These are phyloP conservation scores for Pseudisothecium myosuroides DNA, from an alignment of 225 moss, liverwort and hornwort species.

Conservation along the genomic window DNA sequence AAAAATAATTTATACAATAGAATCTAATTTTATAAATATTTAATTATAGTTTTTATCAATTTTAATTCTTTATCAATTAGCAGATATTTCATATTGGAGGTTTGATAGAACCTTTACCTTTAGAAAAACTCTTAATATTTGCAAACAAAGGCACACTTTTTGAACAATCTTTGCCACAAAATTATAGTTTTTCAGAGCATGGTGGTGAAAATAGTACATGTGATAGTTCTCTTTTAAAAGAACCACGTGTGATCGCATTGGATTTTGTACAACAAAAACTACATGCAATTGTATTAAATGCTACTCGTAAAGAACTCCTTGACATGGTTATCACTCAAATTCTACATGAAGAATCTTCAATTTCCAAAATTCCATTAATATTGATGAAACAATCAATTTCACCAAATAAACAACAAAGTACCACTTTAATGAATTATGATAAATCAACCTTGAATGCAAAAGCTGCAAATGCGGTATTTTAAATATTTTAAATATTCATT, in stretches of 20 bases:
- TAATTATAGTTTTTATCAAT: neutral
- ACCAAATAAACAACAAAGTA: neutral
- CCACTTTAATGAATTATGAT: neutral
- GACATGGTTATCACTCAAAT: neutral
- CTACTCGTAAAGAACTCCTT: neutral
- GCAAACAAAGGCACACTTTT: slow-evolving; percentile 20
- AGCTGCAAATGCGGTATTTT: neutral
- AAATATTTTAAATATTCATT: neutral
- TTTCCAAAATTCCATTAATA: neutral
- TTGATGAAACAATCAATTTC: neutral
- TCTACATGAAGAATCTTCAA: neutral
- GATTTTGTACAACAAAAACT: slow-evolving; percentile 40
- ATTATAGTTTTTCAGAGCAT: slow-evolving; percentile 31
- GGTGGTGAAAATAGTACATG: slow-evolving; percentile 42
- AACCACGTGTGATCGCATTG: slow-evolving; percentile 1
- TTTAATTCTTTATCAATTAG: neutral
- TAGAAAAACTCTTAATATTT: slow-evolving; percentile 24
- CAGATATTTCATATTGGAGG: slow-evolving; percentile 34
- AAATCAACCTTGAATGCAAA: neutral
- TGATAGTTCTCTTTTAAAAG: slow-evolving; percentile 22
- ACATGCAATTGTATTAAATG: slow-evolving; percentile 7
- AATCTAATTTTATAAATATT: neutral
- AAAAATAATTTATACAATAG: too few relatives aligned
- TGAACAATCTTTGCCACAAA: slow-evolving; percentile 8
- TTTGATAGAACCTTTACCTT: slow-evolving; percentile 4